Base-by-base conservation (phyloP, 805 yeast genomes). In the Zygosaccharomyces pseudorouxii region DNA sequence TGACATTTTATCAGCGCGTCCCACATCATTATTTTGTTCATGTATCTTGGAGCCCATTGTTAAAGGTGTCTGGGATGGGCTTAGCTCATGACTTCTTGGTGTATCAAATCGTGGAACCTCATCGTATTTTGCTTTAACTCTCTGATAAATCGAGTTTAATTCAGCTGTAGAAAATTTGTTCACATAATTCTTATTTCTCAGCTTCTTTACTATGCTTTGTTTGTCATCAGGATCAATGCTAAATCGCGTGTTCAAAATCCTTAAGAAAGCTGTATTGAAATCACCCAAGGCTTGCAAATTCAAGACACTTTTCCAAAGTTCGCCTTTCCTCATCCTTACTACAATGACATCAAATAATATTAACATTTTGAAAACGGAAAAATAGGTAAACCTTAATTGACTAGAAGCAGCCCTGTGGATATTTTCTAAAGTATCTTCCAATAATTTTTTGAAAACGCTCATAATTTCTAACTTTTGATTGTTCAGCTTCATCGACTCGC, bases 341-440 rank as follows among this genome's bases (percentile, higher is more conserved):
- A 65, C 42, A n/a, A 65, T 54, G 11, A 60, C 62, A 49, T 65
- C 69, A 42, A 55, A 60, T 19, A 62, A 52, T 4, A 65, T 59
- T 27, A 62, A 48, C 56, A 64, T 54, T 38, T 65, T 63, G 46
- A 65, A 63, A 9, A 60, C 62, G 3, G 69, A 62, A 48, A 59
- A 65, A 39, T 62, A 65, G 5, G 63, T 57, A 40, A 63, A 59
- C 43, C 69, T 54, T 14, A 65, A 45, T 38, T 61, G 51, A 41
- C 55, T 52, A 1, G 67, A 61, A n/a, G 67, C 56, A 19, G 56
- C 49, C 5, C 46, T 45, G 45, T 61, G 56, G 18, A 60, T 48
- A n/a, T 52, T 48, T 36, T 63, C 64, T 10, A 65, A 38, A 4
- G 56, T 53, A 22, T 37, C 39, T 52, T 63, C 66, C 22, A 65